Base-by-base conservation (phyloP, 2,329 filamentous ascomycete genomes). In the Alternaria postmessia region DNA sequence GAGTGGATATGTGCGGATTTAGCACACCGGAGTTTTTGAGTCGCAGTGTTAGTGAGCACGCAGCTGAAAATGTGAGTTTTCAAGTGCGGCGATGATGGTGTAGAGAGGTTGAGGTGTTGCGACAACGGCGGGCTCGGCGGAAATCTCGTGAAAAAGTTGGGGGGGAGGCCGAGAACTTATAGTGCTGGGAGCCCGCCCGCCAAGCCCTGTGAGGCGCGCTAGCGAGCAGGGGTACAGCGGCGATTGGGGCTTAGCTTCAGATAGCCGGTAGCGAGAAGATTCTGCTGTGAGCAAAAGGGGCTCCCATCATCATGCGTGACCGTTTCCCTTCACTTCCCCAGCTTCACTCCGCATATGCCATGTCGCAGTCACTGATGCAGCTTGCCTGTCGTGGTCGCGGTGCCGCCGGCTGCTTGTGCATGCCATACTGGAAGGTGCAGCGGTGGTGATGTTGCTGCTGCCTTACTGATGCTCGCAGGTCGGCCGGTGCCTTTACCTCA, bases 41-140 rank as follows among this genome's bases (percentile, higher is more conserved):
- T 66, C 64, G 63, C 69, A 68, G 63, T 64, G 72, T 74, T 71
- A 75, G 69, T 59, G 69, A 65, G 69, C 69, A 69, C 73, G 72
- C 73, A 75, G 70, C 53, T 61, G 67, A 67, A 73, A 62, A 65
- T 20, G 57, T 44, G 57, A 54, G 65, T 65, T 70, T 72, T 64
- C 56, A 61, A 56, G 61, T 75, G 71, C 70, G 70, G 69, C 68
- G 66, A 49, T 59, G 69, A 57, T 67, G 61, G 67, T 65, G 64
- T 63, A 64, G 63, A 36, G 64, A 65, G 61, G 67, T 67, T 64
- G 69, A 63, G 51, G 64, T 66, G 67, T 67, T 66, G 69, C 67
- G 66, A 66, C 68, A 66, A 68, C 64, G 65, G 66, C 62, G 68
- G 66, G 62, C 68, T 68, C 66, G 67, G 64, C 67, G 67, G 68